A percentile compares a stretch with the other conserved stretches of the same genome.
phyloP scores from a whole-genome alignment of 345 rosid genomes.

The Acer yangbiense region DNA sequence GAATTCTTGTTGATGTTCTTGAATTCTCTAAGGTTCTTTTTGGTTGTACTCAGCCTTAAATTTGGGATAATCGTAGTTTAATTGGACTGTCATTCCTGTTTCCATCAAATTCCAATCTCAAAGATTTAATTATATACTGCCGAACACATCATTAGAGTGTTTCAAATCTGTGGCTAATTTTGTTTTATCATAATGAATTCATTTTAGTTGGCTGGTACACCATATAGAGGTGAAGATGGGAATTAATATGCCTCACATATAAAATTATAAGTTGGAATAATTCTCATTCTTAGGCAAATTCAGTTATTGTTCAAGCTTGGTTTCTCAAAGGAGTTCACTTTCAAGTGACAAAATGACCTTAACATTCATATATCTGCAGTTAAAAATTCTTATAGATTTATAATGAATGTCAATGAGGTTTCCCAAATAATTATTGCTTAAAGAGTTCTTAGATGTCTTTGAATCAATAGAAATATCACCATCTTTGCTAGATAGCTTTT shows the following conservation, averaged over 20 bases:
- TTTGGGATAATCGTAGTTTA: neutral
- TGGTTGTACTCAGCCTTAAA: neutral
- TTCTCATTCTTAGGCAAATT: neutral
- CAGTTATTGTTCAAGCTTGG: neutral
- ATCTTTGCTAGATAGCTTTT: neutral
- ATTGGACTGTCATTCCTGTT: neutral
- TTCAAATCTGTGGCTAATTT: neutral
- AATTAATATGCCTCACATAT: neutral
- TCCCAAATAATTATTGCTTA: neutral
- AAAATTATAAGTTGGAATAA: neutral
- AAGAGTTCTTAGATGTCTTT: neutral
- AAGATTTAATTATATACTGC: neutral
- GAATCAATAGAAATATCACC: neutral
- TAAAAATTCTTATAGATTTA: neutral
- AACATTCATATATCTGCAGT: neutral
- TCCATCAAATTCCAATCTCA: neutral
- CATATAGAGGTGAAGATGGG: neutral
- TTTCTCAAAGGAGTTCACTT: neutral
- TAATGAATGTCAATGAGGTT: neutral
- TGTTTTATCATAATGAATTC: neutral
- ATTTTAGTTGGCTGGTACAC: neutral
- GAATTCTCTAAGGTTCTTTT: neutral
- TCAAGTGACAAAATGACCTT: neutral
- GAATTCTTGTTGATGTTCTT: neutral
- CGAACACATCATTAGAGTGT: neutral